Conservation (phyloP, 495 filamentous ascomycete genomes). For the Aspergillus sclerotioniger region DNA sequence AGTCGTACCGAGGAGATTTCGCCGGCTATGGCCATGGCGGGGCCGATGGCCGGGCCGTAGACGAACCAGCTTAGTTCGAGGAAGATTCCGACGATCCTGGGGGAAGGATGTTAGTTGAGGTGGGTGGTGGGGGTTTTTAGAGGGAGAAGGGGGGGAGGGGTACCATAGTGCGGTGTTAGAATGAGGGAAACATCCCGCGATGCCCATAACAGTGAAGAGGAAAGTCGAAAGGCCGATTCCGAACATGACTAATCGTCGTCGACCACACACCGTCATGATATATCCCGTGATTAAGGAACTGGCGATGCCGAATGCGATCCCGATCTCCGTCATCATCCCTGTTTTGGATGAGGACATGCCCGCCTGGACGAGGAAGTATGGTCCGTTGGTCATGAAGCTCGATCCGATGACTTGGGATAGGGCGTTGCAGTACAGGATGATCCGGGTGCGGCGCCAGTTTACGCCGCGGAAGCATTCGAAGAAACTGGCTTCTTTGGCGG, state of each 20-base stretch:
- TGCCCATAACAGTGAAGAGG: constrained; percentile 25
- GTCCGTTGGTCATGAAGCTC: constrained; percentile 22
- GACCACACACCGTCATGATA: constrained; percentile 20
- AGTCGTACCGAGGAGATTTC: constrained; percentile 27
- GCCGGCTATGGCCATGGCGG: constrained; percentile 24
- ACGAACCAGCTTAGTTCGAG: constrained; percentile 21
- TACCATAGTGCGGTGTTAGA: constrained; percentile 18
- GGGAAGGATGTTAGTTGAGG: background rate
- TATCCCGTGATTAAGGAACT: constrained; percentile 19
- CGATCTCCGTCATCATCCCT: constrained; percentile 25
- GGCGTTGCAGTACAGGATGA: constrained; percentile 22
- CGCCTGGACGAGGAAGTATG: constrained; percentile 27
- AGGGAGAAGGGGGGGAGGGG: too few species aligned
- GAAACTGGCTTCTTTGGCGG: constrained; percentile 10
- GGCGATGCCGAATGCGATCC: constrained; percentile 22
- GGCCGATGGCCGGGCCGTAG: constrained; percentile 23
- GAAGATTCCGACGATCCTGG: constrained; percentile 15
- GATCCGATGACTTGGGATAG: constrained; percentile 25
- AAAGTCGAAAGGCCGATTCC: constrained; percentile 17
- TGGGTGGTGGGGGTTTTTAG: background rate
- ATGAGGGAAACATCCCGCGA: constrained; percentile 21
- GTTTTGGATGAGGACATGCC: constrained; percentile 19
- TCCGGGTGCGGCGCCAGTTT: constrained; percentile 32
- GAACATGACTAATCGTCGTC: constrained; percentile 21
- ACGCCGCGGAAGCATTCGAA: constrained; percentile 26